phyloP scores from a whole-genome alignment of 306 rosid species.

The Rosa lucieae region DNA sequence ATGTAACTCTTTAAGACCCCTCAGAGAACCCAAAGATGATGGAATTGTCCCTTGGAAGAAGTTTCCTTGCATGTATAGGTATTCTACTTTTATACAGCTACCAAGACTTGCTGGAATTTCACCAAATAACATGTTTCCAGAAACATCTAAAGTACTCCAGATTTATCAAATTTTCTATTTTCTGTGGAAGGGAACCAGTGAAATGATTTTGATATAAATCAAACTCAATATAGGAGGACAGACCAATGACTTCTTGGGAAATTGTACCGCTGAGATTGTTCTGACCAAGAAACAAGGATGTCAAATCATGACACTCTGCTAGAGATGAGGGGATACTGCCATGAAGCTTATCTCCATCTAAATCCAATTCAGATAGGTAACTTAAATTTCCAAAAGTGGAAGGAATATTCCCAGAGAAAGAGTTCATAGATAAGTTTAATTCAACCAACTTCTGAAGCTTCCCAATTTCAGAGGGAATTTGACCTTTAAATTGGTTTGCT shows the following conservation, averaged over 20 bases:
- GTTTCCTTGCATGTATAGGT: not conserved
- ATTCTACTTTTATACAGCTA: not conserved
- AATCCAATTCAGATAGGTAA: not conserved
- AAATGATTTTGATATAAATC: not conserved
- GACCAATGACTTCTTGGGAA: too few species aligned
- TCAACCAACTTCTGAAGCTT: not conserved
- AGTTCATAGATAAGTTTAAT: not conserved
- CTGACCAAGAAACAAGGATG: too few species aligned
- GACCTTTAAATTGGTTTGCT: not conserved
- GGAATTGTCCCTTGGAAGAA: not conserved
- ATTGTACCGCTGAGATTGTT: too few species aligned
- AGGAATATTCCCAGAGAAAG: conserved; percentile 1
- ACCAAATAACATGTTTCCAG: not conserved
- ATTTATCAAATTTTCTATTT: not conserved
- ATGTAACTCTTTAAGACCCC: not conserved
- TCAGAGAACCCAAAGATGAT: not conserved
- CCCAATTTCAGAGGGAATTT: not conserved
- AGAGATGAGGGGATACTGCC: not conserved
- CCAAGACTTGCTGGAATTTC: not conserved
- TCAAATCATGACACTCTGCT: too few species aligned
- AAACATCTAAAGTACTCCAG: not conserved
- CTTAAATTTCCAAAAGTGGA: conserved; percentile 2
- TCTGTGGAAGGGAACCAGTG: not conserved
- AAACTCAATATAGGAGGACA: too few species aligned
- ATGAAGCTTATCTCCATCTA: not conserved